Evolutionary conservation across 2,329 filamentous ascomycete species (phyloP).

Genomic region (Cercospora janseana): DNA sequence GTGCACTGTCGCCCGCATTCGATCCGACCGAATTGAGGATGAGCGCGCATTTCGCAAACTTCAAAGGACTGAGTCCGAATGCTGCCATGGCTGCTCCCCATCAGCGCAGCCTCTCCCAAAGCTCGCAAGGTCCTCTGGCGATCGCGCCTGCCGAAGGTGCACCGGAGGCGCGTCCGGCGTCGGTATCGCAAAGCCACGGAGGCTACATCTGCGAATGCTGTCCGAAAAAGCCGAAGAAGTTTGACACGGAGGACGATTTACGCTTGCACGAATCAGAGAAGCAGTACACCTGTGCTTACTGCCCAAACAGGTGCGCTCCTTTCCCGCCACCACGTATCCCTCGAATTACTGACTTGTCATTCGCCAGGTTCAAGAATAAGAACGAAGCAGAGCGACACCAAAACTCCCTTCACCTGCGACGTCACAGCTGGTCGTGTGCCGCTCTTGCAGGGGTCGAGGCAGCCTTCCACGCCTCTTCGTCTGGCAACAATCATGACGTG

Average conservation of each 20-base stretch:
- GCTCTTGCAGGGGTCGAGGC: conserved; percentile 70
- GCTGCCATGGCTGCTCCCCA: conserved; percentile 42
- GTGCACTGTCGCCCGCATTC: conserved; percentile 57
- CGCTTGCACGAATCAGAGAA: conserved; percentile 87
- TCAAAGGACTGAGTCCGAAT: conserved; percentile 45
- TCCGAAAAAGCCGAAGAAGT: conserved; percentile 95
- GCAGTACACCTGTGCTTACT: conserved; percentile 90
- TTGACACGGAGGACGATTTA: conserved; percentile 78
- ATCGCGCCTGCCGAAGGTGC: conserved; percentile 48
- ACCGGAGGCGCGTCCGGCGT: conserved; percentile 49
- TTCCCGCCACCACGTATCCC: not conserved
- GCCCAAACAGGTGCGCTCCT: conserved; percentile 65
- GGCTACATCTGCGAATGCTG: conserved; percentile 86
- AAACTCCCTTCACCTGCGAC: conserved; percentile 87
- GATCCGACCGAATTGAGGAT: conserved; percentile 52
- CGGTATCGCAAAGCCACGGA: conserved; percentile 55
- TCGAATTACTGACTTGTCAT: conserved; percentile 3
- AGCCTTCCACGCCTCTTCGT: conserved; percentile 79
- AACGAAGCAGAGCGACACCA: conserved; percentile 96
- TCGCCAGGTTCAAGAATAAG: conserved; percentile 83
- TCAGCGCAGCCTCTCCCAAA: conserved; percentile 45
- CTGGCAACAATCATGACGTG: conserved; percentile 63
- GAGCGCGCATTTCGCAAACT: conserved; percentile 56
- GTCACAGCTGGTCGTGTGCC: conserved; percentile 96
- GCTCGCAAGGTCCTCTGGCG: conserved; percentile 36